Conservation (phyloP, 805 yeast species). For the Lipomyces chichibuensis region DNA sequence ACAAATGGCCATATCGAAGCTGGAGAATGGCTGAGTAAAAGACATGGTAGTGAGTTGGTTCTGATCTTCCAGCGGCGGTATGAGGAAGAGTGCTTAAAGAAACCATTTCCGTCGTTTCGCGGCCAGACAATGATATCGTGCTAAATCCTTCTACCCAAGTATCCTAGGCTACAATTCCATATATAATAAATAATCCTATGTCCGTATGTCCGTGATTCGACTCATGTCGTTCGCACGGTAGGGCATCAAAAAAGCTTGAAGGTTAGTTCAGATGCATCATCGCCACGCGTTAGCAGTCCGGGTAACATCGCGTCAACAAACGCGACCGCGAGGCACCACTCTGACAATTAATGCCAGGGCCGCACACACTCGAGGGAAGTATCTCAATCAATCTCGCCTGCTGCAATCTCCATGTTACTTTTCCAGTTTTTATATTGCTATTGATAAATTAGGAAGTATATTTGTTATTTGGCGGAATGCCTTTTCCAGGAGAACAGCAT, state of each 20-base stretch:
- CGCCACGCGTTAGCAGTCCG: too few relatives aligned
- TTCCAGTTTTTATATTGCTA: not conserved
- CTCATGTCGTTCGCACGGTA: too few relatives aligned
- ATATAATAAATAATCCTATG: not conserved
- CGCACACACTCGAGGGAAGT: too few relatives aligned
- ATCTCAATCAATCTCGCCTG: not conserved
- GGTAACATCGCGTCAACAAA: too few relatives aligned
- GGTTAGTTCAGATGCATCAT: too few relatives aligned
- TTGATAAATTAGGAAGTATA: not conserved
- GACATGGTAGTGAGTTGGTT: conserved; percentile 35
- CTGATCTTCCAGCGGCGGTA: conserved; percentile 29
- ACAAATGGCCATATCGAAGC: conserved; percentile 32
- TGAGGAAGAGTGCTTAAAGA: conserved; percentile 31
- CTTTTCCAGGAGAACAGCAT: conserved; percentile 32
- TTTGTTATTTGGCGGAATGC: conserved; percentile 14
- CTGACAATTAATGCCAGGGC: too few relatives aligned
- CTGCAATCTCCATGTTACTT: not conserved
- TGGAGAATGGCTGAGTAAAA: conserved; percentile 32
- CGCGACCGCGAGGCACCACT: too few relatives aligned
- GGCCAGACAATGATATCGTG: not conserved
- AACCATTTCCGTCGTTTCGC: conserved; percentile 17
- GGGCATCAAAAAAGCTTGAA: too few relatives aligned
- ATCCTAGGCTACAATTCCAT: not conserved
- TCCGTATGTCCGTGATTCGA: not conserved
- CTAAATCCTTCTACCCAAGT: not conserved